A percentile compares a stretch with the other conserved stretches of the same genome.
These are phyloP conservation scores for Misopates orontium DNA, from an alignment of 257 asterid species.

Conservation along the genomic window DNA sequence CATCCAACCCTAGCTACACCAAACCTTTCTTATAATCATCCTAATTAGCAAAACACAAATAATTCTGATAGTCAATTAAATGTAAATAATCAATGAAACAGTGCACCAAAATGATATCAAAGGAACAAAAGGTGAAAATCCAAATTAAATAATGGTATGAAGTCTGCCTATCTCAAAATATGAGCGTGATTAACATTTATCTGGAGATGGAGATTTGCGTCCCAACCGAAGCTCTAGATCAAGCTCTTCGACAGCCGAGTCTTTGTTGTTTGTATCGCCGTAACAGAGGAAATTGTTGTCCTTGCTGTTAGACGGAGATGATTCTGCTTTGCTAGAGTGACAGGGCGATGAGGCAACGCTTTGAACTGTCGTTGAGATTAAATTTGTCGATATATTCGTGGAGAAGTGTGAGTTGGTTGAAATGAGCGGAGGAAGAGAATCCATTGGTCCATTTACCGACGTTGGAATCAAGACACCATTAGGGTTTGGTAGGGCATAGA, in stretches of 20 bases:
- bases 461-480: conserved; percentile 29
- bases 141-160: not conserved
- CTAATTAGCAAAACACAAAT: not conserved
- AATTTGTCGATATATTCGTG: conserved; percentile 23
- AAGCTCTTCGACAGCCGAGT: conserved; percentile 40
- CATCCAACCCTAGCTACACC: conserved; percentile 40
- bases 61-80: not conserved
- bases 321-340: conserved; percentile 37
- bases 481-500: conserved; percentile 60
- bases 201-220: conserved; percentile 27
- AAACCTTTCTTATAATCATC: not conserved
- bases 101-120: not conserved
- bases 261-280: conserved; percentile 1
- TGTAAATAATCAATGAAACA: conserved; percentile 20
- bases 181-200: not conserved
- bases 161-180: conserved; percentile 9
- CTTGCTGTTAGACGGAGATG: conserved; percentile 32
- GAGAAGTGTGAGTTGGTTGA: conserved; percentile 23
- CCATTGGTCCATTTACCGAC: conserved; percentile 17
- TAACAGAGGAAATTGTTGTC: conserved; percentile 13
- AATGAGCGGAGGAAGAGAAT: conserved; percentile 28
- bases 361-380: conserved; percentile 21
- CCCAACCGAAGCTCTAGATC: conserved; percentile 75
- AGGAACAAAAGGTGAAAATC: not conserved
- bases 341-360: conserved; percentile 34